These are phyloP conservation scores for Lepidium campestre DNA, from an alignment of 441 rosid species.

Conservation along the genomic window DNA sequence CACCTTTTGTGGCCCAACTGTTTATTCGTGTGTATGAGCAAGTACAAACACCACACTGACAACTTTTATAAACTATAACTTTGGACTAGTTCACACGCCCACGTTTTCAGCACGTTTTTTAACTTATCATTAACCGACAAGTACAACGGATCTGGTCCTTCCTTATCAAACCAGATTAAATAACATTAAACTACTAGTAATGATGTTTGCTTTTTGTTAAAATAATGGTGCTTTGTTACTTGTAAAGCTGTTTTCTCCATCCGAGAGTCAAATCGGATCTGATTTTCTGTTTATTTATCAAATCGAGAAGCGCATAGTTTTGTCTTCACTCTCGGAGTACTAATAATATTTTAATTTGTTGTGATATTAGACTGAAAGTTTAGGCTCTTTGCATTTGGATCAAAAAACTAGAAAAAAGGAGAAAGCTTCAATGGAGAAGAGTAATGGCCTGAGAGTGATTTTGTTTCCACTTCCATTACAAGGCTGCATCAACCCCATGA, in stretches of 20 bases:
- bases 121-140: neutral
- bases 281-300: neutral
- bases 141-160: neutral
- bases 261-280: neutral
- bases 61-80: neutral
- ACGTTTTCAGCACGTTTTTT: neutral
- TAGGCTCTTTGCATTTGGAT: neutral
- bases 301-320: neutral
- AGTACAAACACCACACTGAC: neutral
- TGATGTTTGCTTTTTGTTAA: neutral
- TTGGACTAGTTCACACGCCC: neutral
- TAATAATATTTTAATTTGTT: neutral
- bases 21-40: too few species aligned
- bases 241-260: neutral
- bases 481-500: slow-evolving; percentile 26
- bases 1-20: too few species aligned
- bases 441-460: slow-evolving; percentile 1
- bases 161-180: neutral
- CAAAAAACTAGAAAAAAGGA: neutral
- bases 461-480: slow-evolving; percentile 23
- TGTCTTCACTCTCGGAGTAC: neutral
- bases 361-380: neutral
- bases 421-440: slow-evolving; percentile 17
- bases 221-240: neutral
- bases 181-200: neutral